These are phyloP conservation scores for Coprinellus micaceus DNA, from an alignment of 768 basidiomycete species.

Conservation along the genomic window DNA sequence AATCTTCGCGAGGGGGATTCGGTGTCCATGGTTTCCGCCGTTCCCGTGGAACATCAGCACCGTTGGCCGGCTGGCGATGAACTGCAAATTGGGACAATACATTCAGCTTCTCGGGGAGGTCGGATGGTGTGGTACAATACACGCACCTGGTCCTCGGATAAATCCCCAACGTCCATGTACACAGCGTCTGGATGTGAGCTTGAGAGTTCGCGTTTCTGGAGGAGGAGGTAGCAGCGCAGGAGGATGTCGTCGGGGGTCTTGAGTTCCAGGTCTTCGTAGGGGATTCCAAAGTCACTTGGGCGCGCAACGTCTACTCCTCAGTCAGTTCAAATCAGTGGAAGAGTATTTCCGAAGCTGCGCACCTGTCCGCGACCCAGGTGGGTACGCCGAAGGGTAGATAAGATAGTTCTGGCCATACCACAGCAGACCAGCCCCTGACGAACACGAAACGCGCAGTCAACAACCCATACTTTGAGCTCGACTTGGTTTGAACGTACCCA, in stretches of 20 bases:
- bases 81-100: slow-evolving; percentile 28
- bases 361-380: slow-evolving; percentile 77
- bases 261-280: slow-evolving; percentile 73
- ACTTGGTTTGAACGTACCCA: slow-evolving; percentile 37
- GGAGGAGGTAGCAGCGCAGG: slow-evolving; percentile 74
- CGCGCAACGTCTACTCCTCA: slow-evolving; percentile 56
- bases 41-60: slow-evolving; percentile 94
- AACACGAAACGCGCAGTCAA: slow-evolving; percentile 4
- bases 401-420: slow-evolving; percentile 86
- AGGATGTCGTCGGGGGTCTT: slow-evolving; percentile 68
- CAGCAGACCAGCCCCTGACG: slow-evolving; percentile 63
- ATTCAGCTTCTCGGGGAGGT: neutral
- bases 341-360: slow-evolving; percentile 8
- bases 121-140: neutral
- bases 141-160: slow-evolving; percentile 57
- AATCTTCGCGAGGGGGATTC: slow-evolving; percentile 80
- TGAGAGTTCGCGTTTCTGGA: slow-evolving; percentile 52
- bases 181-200: slow-evolving; percentile 29
- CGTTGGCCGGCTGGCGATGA: slow-evolving; percentile 63
- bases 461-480: neutral
- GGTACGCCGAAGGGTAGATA: slow-evolving; percentile 86
- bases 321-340: neutral
- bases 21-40: slow-evolving; percentile 83
- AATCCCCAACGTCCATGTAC: slow-evolving; percentile 32
- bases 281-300: slow-evolving; percentile 67